Percentiles rank a stretch among this genome's conserved stretches.
These are phyloP conservation scores for Metroxylon sagu DNA, from an alignment of 176 grass and related monocot genomes.

Conservation along the genomic window DNA sequence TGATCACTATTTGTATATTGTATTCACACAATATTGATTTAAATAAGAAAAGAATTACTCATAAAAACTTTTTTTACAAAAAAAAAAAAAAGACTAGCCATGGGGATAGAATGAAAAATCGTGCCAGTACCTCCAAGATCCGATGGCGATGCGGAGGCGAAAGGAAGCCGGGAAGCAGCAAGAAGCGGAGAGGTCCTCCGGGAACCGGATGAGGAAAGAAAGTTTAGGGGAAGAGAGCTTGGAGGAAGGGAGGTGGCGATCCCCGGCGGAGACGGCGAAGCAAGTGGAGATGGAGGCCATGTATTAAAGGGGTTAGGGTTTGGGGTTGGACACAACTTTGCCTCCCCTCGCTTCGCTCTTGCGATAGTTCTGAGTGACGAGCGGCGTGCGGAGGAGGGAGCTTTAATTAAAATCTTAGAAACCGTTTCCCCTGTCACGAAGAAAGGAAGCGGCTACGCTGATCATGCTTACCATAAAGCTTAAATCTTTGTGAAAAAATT, in stretches of 20 bases:
- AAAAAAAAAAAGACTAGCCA: background rate
- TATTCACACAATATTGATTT: no score
- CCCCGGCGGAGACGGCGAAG: constrained; percentile 27
- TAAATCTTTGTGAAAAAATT: no score
- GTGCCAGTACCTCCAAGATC: constrained; percentile 61
- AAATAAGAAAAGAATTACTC: no score
- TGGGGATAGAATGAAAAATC: background rate
- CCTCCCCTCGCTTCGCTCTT: background rate
- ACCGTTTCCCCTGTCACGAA: no score
- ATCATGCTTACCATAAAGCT: no score
- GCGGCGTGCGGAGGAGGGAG: no score
- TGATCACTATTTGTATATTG: no score
- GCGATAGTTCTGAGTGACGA: no score
- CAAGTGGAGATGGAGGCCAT: constrained; percentile 34
- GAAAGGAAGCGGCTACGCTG: no score
- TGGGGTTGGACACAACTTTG: background rate
- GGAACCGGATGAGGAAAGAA: constrained; percentile 22
- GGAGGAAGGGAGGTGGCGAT: constrained; percentile 8
- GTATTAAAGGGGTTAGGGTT: constrained; percentile 25
- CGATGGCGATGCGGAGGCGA: constrained; percentile 5
- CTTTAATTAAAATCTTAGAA: no score
- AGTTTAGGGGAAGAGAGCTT: constrained; percentile 16
- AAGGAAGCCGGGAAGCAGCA: constrained; percentile 4
- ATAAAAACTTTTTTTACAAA: no score
- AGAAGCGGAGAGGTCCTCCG: constrained; percentile 11